phyloP scores from a whole-genome alignment of 1,284 basidiomycete genomes.

The Nidula niveotomentosa region DNA sequence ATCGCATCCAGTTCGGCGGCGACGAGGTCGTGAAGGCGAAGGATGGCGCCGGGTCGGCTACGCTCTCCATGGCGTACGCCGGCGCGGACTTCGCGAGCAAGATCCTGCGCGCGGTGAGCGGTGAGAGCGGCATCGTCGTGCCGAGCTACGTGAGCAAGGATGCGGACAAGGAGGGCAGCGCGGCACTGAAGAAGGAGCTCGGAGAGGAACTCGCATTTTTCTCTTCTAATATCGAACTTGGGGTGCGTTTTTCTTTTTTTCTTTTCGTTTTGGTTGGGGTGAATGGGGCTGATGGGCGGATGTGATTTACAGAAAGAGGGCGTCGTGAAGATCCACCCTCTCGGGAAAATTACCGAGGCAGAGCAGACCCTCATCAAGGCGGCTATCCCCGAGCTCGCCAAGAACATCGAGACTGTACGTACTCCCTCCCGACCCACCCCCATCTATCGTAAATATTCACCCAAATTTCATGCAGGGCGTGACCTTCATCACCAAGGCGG shows the following conservation, averaged over 20 bases:
- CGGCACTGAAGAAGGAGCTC: conserved; percentile 61
- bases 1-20: conserved; percentile 96
- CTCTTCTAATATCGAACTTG: conserved; percentile 82
- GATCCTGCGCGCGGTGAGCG: conserved; percentile 83
- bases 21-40: conserved; percentile 91
- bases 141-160: conserved; percentile 86
- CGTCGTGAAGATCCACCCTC: conserved; percentile 76
- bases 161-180: conserved; percentile 74
- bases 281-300: neutral
- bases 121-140: conserved; percentile 84
- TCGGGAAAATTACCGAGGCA: conserved; percentile 72
- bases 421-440: neutral
- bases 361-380: conserved; percentile 79
- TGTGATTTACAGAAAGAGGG: conserved; percentile 58
- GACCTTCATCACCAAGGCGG: conserved; percentile 28
- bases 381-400: conserved; percentile 78
- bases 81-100: conserved; percentile 84
- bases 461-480: conserved; percentile 21
- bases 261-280: neutral
- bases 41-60: conserved; percentile 88
- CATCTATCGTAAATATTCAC: neutral
- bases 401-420: conserved; percentile 67
- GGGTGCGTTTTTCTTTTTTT: conserved; percentile 46
- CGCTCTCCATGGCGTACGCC: conserved; percentile 92
- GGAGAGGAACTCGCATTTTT: conserved; percentile 79